Evolutionary conservation across 2,329 filamentous ascomycete species (phyloP).

Genomic region (Macrophomina phaseolina): DNA sequence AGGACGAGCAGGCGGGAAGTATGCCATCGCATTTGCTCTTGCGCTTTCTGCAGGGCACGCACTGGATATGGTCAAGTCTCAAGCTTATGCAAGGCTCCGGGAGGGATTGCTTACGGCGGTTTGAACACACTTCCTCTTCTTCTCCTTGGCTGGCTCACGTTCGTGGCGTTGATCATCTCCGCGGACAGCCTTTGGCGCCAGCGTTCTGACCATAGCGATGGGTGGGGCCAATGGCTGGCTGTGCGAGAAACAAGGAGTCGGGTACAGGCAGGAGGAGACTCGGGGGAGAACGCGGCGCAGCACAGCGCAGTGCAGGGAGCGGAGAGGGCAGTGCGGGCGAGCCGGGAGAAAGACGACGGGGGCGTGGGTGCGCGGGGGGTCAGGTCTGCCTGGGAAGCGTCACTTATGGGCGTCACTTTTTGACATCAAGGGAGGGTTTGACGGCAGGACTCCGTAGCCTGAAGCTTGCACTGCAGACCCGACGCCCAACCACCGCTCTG

Average conservation of each 20-base stretch:
- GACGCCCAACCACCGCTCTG: neutral
- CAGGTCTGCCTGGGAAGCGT: neutral
- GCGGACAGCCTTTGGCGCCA: constrained; percentile 8
- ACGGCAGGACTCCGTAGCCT: neutral
- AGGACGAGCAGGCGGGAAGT: constrained; percentile 57
- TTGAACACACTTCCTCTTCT: constrained; percentile 16
- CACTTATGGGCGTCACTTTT: neutral
- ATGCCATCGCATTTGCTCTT: constrained; percentile 61
- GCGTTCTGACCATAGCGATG: neutral
- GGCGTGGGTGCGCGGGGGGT: neutral
- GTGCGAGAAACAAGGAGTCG: neutral
- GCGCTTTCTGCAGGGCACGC: constrained; percentile 57
- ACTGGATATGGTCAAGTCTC: constrained; percentile 30
- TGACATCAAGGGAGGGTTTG: neutral
- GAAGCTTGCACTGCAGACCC: neutral
- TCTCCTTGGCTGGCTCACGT: constrained; percentile 3
- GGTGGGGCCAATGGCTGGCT: neutral
- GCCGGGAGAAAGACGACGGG: neutral
- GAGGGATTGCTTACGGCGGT: constrained; percentile 4
- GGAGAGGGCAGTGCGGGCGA: neutral
- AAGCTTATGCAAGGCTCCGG: neutral
- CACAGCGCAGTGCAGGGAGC: neutral
- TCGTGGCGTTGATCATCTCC: neutral
- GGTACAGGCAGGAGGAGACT: neutral
- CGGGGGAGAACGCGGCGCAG: neutral